Evolutionary conservation across 805 yeast genomes (phyloP).

Genomic region (Candida michaelii): DNA sequence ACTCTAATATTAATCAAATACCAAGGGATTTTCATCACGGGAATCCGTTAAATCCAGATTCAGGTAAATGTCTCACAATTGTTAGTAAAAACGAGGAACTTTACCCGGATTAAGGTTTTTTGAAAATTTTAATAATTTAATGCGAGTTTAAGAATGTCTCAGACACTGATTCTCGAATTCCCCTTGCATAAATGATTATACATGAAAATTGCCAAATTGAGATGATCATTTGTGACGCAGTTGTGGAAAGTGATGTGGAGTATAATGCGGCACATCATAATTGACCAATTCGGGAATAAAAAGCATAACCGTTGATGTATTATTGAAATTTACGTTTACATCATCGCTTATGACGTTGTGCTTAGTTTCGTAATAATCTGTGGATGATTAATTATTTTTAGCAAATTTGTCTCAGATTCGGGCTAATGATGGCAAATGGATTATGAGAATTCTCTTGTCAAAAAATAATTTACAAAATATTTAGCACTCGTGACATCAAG

Average conservation of each 20-base stretch:
- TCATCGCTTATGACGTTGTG: background rate
- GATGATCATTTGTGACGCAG: conserved; percentile 1
- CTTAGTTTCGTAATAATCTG: background rate
- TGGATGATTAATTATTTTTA: background rate
- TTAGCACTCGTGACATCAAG: background rate
- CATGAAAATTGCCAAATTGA: conserved; percentile 1
- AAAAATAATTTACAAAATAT: background rate
- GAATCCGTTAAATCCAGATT: background rate
- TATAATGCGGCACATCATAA: too few relatives aligned
- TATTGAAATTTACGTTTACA: background rate
- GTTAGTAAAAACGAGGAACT: background rate
- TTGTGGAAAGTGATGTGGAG: conserved; percentile 3
- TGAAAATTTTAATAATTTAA: too few relatives aligned
- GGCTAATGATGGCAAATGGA: background rate
- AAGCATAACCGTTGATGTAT: background rate
- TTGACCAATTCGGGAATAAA: too few relatives aligned
- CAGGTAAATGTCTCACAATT: background rate
- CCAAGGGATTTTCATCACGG: background rate
- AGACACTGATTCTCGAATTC: conserved; percentile 4
- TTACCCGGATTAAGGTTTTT: background rate
- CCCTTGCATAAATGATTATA: background rate
- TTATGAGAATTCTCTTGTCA: background rate
- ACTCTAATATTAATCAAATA: too few relatives aligned
- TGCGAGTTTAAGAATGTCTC: background rate
- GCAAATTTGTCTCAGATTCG: background rate